A percentile compares a stretch with the other conserved stretches of the same genome.
Conservation (phyloP, 345 rosid genomes). For the Gossypium longicalyx region DNA sequence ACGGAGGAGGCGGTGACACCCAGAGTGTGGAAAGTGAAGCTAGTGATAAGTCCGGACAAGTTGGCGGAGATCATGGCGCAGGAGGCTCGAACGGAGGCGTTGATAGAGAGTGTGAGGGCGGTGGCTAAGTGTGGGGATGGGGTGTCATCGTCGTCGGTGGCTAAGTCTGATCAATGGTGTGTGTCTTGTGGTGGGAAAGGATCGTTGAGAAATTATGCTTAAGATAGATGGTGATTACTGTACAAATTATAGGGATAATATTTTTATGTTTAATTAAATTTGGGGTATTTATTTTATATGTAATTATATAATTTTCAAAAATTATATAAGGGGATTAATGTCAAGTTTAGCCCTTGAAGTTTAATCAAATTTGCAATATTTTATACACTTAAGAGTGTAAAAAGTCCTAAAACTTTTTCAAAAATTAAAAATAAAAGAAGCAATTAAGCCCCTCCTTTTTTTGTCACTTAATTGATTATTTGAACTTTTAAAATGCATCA, state of each 20-base stretch:
- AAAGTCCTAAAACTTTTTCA: too few species aligned
- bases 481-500: too few species aligned
- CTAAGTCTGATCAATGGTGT: slow-evolving; percentile 48
- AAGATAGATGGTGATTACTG: background rate
- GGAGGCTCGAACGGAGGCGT: slow-evolving; percentile 66
- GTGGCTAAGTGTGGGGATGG: slow-evolving; percentile 68
- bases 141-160: slow-evolving; percentile 24
- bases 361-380: too few species aligned
- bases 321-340: too few species aligned
- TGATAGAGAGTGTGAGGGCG: slow-evolving; percentile 79
- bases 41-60: slow-evolving; percentile 71
- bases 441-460: too few species aligned
- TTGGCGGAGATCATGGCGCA: slow-evolving; percentile 64
- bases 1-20: slow-evolving; percentile 23
- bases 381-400: too few species aligned
- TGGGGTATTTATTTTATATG: too few species aligned
- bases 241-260: background rate
- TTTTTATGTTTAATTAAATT: too few species aligned
- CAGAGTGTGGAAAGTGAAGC: slow-evolving; percentile 77
- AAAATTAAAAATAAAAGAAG: too few species aligned
- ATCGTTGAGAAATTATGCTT: background rate
- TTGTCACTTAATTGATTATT: too few species aligned
- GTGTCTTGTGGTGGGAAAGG: slow-evolving; percentile 50
- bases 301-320: too few species aligned
- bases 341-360: too few species aligned